Evolutionary conservation across 2,329 filamentous ascomycete species (phyloP), one percentile per base, ranked within the genome.

Genomic region (Botryotinia globosa): DNA sequence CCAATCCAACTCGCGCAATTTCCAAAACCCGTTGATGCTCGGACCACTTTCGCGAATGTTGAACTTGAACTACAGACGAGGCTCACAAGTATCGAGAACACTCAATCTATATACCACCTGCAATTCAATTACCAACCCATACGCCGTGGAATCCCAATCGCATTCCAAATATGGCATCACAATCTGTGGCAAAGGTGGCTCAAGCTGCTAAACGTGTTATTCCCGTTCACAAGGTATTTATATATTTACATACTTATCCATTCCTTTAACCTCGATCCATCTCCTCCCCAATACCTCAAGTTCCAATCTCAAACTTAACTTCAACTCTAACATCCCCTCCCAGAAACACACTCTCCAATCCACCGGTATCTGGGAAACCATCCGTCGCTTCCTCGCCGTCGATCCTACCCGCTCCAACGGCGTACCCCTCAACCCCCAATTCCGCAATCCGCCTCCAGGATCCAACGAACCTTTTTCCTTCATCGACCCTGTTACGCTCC

Each of bases 331-430:
- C 37, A n/a, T 7, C 18, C 4, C n/a, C 25, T 18, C 22, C 64
- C 80, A 99, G 95, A 98, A 98, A 92, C 95, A 99, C 85, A 97
- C 94, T 51, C 86, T 98, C 76, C 93, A 97, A 82, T 96, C 95
- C 69, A 89, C 87, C 56, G 96, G 96, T 58, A 85, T 98, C 83
- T 98, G 94, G 92, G 94, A 95, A 81, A 85, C 85, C 72, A 85
- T 99, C 82, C 94, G 94, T 82, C 89, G 90, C 77, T 82, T 91
- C 78, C 83, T 98, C 77, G 89, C 94, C 77, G 85, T 99, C 80
- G 95, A 97, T 82, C 88, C 94, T 51, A 90, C 93, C 80, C 94
- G 96, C 77, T 98, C 94, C 77, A 94, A 92, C 80, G 96, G 96
- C 83, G 86, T 99, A 32, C 96, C 96, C 64, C 85, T 99, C 80